Base-by-base conservation (phyloP, 2,329 filamentous ascomycete genomes). In the Apiospora marii region DNA sequence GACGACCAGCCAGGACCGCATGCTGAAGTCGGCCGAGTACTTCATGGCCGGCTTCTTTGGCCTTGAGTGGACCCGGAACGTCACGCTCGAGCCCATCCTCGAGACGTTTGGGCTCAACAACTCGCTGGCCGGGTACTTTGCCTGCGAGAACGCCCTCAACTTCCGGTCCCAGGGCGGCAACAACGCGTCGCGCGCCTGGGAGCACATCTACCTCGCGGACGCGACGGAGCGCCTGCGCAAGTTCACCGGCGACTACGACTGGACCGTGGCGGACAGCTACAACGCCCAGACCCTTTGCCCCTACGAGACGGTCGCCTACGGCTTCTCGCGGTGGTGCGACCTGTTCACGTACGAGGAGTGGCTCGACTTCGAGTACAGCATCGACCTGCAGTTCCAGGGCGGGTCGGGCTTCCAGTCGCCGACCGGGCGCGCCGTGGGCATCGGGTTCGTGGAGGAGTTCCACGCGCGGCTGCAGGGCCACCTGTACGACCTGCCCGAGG, bases 21-120 rank as follows among this genome's bases (percentile, higher is more conserved):
- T 95, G 93, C 84, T 92, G 30, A 91, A 94, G 80, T 92, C 88
- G 51, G 92, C 92, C 3, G 92, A 95, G 81, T 92, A 95, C 81
- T 95, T 94, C 82, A 83, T 94, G 79, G 91, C 92, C 7, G 93
- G 93, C 0, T 95, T 95, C 83, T 95, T 95, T 78, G 93, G 93
- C 0, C 86, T 94, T 0, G 88, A 92, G 67, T 95, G 92, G 85
- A 87, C 90, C 1, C 87, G 90, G 43, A 93, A 94, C 78, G 92
- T 88, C 8, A 93, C 91, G 0, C 87, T 94, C n/a, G 90, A 94
- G 77, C 85, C 93, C 19, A 91, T 92, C 14, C 93, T 94, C 53
- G 93, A 95, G 77, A 82, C 85, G 22, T 78, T 79, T 1, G 84
- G 84, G 2, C 92, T 89, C 80, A 94, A 94, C 82, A 94, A 94